Conservation (phyloP, 163 green algal species). For the Chloromonas sp. region DNA sequence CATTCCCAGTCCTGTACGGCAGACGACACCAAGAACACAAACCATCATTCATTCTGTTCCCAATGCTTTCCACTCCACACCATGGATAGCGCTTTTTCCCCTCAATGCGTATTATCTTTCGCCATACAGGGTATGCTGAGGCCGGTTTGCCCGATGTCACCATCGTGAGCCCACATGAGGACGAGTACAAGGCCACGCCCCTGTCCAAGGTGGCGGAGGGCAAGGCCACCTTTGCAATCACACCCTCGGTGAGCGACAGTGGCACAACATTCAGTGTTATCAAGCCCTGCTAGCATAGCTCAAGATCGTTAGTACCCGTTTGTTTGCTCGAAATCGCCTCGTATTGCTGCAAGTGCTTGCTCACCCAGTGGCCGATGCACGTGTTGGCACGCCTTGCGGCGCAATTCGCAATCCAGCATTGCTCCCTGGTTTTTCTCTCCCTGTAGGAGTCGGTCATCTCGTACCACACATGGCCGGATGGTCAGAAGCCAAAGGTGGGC, state of each 20-base stretch:
- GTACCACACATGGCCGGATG: slow-evolving; percentile 37
- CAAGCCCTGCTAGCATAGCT: not conserved
- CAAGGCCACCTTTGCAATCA: slow-evolving; percentile 53
- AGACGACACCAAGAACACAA: too few relatives aligned
- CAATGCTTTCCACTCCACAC: too few relatives aligned
- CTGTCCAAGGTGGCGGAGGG: slow-evolving; percentile 42
- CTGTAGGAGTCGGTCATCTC: slow-evolving; percentile 10
- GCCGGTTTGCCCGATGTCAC: slow-evolving; percentile 52
- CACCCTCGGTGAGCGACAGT: slow-evolving; percentile 47
- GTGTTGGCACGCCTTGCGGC: too few relatives aligned
- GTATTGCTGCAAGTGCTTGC: too few relatives aligned
- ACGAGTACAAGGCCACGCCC: slow-evolving; percentile 69
- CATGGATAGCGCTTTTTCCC: too few relatives aligned
- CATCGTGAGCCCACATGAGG: slow-evolving; percentile 24
- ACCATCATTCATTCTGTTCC: too few relatives aligned
- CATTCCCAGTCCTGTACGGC: too few relatives aligned
- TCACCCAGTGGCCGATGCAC: too few relatives aligned
- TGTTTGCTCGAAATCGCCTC: not conserved
- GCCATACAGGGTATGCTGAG: slow-evolving; percentile 35
- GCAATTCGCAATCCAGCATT: too few relatives aligned
- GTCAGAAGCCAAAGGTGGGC: slow-evolving; percentile 15
- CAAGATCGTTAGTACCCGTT: not conserved
- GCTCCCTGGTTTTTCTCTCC: too few relatives aligned
- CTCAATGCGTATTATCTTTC: too few relatives aligned
- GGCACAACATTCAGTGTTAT: too few relatives aligned